A percentile compares a stretch with the other conserved stretches of the same genome.
phyloP scores from a whole-genome alignment of 805 yeast species.

The Phaffomyces antillensis region DNA sequence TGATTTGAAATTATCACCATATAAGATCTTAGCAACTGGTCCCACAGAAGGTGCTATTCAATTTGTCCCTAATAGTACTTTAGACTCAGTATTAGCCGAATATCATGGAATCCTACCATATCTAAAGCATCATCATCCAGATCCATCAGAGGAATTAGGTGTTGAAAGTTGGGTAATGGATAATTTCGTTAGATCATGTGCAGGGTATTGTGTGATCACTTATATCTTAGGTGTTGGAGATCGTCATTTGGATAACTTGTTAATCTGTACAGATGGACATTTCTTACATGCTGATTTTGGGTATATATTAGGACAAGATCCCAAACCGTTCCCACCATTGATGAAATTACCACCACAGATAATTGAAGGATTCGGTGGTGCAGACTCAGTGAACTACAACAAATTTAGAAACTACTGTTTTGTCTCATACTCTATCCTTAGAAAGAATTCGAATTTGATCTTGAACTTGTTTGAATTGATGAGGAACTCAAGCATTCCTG shows the following conservation, averaged over 20 bases:
- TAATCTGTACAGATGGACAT: conserved; percentile 75
- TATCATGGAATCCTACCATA: conserved; percentile 72
- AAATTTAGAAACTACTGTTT: conserved; percentile 90
- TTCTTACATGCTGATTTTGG: conserved; percentile 99
- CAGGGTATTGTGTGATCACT: conserved; percentile 96
- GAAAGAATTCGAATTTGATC: conserved; percentile 86
- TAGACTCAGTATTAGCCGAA: conserved; percentile 68
- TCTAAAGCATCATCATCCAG: conserved; percentile 60
- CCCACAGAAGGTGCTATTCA: conserved; percentile 89
- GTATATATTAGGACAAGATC: conserved; percentile 92
- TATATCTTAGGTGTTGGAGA: conserved; percentile 95
- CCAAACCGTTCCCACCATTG: conserved; percentile 97
- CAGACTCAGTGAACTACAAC: conserved; percentile 74
- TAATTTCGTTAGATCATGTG: conserved; percentile 88
- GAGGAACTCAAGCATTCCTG: conserved; percentile 92
- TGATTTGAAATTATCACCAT: conserved; percentile 82
- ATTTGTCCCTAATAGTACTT: conserved; percentile 87
- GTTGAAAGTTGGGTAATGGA: conserved; percentile 65
- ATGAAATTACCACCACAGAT: conserved; percentile 97
- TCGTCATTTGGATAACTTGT: conserved; percentile 85
- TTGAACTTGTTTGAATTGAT: conserved; percentile 86
- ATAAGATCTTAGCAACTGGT: conserved; percentile 84
- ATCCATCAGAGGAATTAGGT: conserved; percentile 28
- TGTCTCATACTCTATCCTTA: conserved; percentile 82
- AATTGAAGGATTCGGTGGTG: conserved; percentile 97